Base-by-base conservation (phyloP, 2,329 filamentous ascomycete species). In the Akanthomyces uredinophilus region DNA sequence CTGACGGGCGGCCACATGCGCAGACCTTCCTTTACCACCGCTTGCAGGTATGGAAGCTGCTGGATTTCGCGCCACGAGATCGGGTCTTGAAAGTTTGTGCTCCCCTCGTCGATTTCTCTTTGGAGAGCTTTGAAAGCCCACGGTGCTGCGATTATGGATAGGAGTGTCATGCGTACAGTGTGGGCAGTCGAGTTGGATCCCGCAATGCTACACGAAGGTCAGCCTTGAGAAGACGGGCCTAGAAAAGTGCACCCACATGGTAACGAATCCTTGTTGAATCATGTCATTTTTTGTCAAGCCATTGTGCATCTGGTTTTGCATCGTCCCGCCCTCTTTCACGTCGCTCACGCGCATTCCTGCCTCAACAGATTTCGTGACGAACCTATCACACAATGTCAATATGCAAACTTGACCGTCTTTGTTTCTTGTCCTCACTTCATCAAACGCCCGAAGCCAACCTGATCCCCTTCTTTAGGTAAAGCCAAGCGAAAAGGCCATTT, bases 111-210 rank as follows among this genome's bases (percentile, higher is more conserved):
- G 24, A 86, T 75, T 67, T 84, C 83, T 20, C 70, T 54, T 1
- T 73, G 65, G 0, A 84, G 68, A 5, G 65, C 64, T 2, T 66
- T 58, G 65, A 82, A 79, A 13, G 82, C 74, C 0, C 66, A 70
- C 1, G 74, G 72, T 24, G 78, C 75, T 43, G 79, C 81, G 44
- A 80, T 76, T 46, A 85, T 70, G 63, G 81, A 79, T 39, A 85
- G 77, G 46, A 86, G 63, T 5, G 77, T 82, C 64, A 79, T 75
- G 3, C 83, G 79, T 2, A 86, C 73, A 1, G 78, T 77, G 0
- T 79, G 81, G 0, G 84, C 83, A 0, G 84, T 85, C 0, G 83
- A 85, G 71, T 87, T 84, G 22, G 84, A 85, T 29, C 84, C 84
- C 18, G 83, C 83, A 68, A 85, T 82, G 65, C 81, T 83, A 47